A percentile compares a stretch with the other conserved stretches of the same genome.
phyloP scores from a whole-genome alignment of 345 rosid genomes.

The Cardamine occulta region DNA sequence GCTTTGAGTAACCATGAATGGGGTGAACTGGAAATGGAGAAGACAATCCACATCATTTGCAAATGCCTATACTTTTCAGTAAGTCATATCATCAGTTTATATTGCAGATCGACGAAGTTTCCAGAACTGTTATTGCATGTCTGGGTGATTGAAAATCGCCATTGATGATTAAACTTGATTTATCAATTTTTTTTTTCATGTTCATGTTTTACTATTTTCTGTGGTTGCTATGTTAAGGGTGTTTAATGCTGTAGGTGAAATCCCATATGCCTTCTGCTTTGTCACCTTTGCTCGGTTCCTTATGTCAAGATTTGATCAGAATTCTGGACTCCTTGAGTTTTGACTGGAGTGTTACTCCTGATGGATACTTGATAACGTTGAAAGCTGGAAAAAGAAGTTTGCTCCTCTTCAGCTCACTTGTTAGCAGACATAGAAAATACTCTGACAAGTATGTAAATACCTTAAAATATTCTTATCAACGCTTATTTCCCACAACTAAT shows the following conservation, averaged over 20 bases:
- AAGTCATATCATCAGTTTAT: constrained; percentile 44
- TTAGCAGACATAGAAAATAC: constrained; percentile 82
- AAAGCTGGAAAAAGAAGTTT: constrained; percentile 83
- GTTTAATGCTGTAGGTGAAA: constrained; percentile 63
- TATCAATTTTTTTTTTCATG: constrained; percentile 22
- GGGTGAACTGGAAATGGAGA: constrained; percentile 58
- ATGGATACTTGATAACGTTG: constrained; percentile 54
- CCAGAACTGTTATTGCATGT: constrained; percentile 27
- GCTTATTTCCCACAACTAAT: constrained; percentile 15
- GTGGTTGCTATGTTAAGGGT: constrained; percentile 41
- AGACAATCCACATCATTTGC: constrained; percentile 65
- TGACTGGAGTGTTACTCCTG: constrained; percentile 46
- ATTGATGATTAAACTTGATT: not conserved
- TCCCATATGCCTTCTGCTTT: constrained; percentile 81
- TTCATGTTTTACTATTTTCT: constrained; percentile 30
- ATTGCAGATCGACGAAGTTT: constrained; percentile 5
- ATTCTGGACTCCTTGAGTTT: constrained; percentile 71
- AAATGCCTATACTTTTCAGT: constrained; percentile 81
- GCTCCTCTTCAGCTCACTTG: constrained; percentile 68
- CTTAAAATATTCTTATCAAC: constrained; percentile 11
- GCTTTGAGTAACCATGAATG: constrained; percentile 45
- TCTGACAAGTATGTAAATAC: constrained; percentile 65
- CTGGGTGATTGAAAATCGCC: constrained; percentile 21
- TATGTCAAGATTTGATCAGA: constrained; percentile 60
- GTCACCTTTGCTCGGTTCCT: constrained; percentile 59